Evolutionary conservation across 2,329 filamentous ascomycete species (phyloP), one percentile per base, ranked within the genome.

Genomic region (Tolypocladium nubicola): DNA sequence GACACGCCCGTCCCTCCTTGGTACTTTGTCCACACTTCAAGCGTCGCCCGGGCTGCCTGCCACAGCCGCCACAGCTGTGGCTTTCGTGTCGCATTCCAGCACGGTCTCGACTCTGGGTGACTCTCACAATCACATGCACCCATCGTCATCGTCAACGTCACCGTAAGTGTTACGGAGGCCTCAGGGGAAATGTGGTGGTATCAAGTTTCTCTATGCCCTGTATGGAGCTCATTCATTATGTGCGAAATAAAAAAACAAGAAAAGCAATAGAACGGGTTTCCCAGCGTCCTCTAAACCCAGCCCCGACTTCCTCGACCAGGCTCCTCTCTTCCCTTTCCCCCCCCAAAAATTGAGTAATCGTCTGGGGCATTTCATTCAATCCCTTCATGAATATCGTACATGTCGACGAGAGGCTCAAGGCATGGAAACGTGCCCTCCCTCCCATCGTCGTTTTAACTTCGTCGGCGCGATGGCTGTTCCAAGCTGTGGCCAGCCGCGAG

Each of bases 331-430:
- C 38, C 50, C 37, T 38, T 14, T 40, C 26, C 40, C 37, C 30
- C 9, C n/a, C 35, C 30, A 57, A 26, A 21, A 39, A 37, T 40
- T 21, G n/a, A n/a, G 13, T 30, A 26, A 49, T 10, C 30, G 4
- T 50, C 57, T 19, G n/a, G 26, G 38, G 23, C 55, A 57, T 33
- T 52, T 54, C 38, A 35, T 49, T 49, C 43, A 52, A 47, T 49
- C 26, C 54, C 50, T 58, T 56, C 52, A 53, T 52, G 37, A 47
- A 52, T 55, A 56, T 33, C 50, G 14, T 55, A 56, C 41, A 56
- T 56, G 41, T 55, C 55, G 26, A 54, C 19, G 41, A 43, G 16
- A 50, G 26, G 14, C 30, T 26, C 11, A 2, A 19, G 33, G 30
- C 19, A 26, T 13, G 14, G 16, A 49, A 16, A 6, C 16, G n/a